Evolutionary conservation across 176 grass and related monocot genomes (phyloP).

Genomic region (Zea mays): Zm-B73-REFERENCE-NAM-5.0 NC_050099.1:191601001-191601500

Average conservation of each 20-base stretch:
- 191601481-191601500: slow-evolving; percentile 88
- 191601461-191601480: slow-evolving; percentile 93
- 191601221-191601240: slow-evolving; percentile 70
- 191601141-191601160: slow-evolving; percentile 41
- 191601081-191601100: slow-evolving; percentile 1
- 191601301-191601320: slow-evolving; percentile 95
- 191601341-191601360: slow-evolving; percentile 87
- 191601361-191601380: slow-evolving; percentile 95
- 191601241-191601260: slow-evolving; percentile 89
- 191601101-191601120: slow-evolving; percentile 47
- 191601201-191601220: slow-evolving; percentile 38
- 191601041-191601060: slow-evolving; percentile 45
- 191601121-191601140: slow-evolving; percentile 63
- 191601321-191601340: slow-evolving; percentile 97
- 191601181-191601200: slow-evolving; percentile 15
- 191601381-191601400: slow-evolving; percentile 81
- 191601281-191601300: slow-evolving; percentile 92
- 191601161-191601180: slow-evolving; percentile 27
- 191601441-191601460: slow-evolving; percentile 77
- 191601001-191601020: slow-evolving; percentile 7
- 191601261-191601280: slow-evolving; percentile 83
- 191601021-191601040: slow-evolving; percentile 42
- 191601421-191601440: slow-evolving; percentile 90
- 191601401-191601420: slow-evolving; percentile 90
- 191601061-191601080: not conserved